Percentiles rank a stretch among this genome's conserved stretches.
Conservation (phyloP, 2,329 filamentous ascomycete species). For the Aspergillus vadensis region DNA sequence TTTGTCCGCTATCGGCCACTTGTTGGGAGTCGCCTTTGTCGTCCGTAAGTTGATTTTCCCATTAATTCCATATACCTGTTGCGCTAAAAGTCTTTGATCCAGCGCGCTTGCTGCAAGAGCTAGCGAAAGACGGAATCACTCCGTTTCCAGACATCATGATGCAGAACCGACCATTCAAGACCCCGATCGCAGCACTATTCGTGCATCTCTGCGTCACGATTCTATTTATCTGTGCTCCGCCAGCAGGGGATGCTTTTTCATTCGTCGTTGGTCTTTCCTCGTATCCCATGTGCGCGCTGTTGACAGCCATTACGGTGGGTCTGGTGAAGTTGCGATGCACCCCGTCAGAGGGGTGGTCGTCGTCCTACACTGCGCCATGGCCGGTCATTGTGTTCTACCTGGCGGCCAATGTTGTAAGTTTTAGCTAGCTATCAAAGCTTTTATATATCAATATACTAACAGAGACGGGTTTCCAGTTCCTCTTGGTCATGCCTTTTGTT, state of each 20-base stretch:
- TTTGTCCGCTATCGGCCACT: conserved; percentile 27
- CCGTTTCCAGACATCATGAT: conserved; percentile 27
- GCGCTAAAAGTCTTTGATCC: background rate
- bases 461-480: conserved; percentile 11
- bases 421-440: background rate
- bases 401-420: conserved; percentile 20
- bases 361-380: conserved; percentile 21
- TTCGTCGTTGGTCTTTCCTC: conserved; percentile 26
- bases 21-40: conserved; percentile 25
- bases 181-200: conserved; percentile 18
- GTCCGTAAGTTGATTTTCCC: conserved; percentile 17
- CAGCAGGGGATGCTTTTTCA: conserved; percentile 26
- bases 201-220: conserved; percentile 24
- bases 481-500: conserved; percentile 25
- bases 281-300: conserved; percentile 22
- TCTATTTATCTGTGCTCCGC: conserved; percentile 27
- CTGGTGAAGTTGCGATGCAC: conserved; percentile 21
- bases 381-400: conserved; percentile 21
- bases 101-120: conserved; percentile 28
- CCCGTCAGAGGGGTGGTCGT: conserved; percentile 12
- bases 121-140: conserved; percentile 28
- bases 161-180: conserved; percentile 27
- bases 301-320: conserved; percentile 21
- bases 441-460: background rate
- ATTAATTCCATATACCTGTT: background rate